Percentiles rank a stretch among this genome's conserved stretches.
Conservation (phyloP, 225 moss, liverwort and hornwort species). For the Thuidium tamariscinum region DNA sequence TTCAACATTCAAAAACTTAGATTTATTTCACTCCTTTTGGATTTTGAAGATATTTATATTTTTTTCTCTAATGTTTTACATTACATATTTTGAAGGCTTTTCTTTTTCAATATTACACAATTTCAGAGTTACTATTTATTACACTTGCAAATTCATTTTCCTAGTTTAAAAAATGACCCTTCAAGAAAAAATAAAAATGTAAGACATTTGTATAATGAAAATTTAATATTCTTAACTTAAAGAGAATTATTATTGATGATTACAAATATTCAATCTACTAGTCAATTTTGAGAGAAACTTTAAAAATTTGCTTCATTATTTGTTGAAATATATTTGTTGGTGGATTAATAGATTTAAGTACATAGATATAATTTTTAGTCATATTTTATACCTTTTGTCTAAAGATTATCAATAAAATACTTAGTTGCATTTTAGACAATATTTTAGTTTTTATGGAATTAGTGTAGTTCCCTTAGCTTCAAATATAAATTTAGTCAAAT, state of each 20-base stretch:
- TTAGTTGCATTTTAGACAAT: too few relatives aligned
- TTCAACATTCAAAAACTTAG: background rate
- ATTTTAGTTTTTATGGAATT: accelerated
- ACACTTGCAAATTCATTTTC: background rate
- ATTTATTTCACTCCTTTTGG: background rate
- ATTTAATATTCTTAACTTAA: background rate
- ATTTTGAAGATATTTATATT: background rate
- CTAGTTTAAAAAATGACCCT: background rate
- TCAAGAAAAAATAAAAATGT: background rate
- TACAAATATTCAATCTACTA: background rate
- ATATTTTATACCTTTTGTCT: too few relatives aligned
- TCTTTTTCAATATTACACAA: too few relatives aligned
- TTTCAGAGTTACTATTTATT: background rate
- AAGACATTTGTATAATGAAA: accelerated
- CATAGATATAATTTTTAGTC: background rate
- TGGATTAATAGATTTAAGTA: accelerated
- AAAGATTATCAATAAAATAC: accelerated
- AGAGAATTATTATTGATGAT: accelerated
- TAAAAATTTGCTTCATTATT: accelerated
- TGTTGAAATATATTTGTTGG: accelerated
- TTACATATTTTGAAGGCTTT: background rate
- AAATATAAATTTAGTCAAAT: too few relatives aligned
- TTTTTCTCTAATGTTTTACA: too few relatives aligned
- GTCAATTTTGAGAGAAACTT: accelerated
- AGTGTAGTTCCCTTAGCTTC: accelerated